Evolutionary conservation across 2,329 filamentous ascomycete genomes (phyloP), one percentile per base, ranked within the genome.

Genomic region (Diaporthe sp.): DNA sequence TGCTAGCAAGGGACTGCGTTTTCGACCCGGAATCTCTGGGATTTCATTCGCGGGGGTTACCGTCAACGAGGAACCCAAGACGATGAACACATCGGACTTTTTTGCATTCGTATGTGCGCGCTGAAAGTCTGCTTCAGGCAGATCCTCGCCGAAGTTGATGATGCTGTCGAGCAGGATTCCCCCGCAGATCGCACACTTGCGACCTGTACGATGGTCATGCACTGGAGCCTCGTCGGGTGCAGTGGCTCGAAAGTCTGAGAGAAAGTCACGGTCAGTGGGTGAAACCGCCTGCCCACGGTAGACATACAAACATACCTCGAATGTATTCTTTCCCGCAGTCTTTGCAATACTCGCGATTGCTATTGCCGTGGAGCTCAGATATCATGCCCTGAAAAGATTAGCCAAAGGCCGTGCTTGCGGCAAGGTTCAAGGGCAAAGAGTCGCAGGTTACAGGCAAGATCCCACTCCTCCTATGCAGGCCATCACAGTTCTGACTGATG

Each of bases 351-450:
- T 88, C 87, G 0, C 83, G 83, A 57, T 87, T 88, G 49, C 83
- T 88, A 61, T 88, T 88, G 0, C 86, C 86, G 42, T 88, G 87
- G 0, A 88, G 81, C 73, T 88, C 86, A 0, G 86, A 87, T 60
- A 88, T 86, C 13, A 71, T 83, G 10, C 84, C 81, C 86, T 87
- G 55, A 6, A 8, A 12, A 49, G 31, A 39, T 31, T 6, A 62
- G 57, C 39, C 34, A 53, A n/a, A n/a, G 34, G 19, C 15, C 12
- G n/a, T 13, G 10, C 19, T 17, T 8, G 31, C 13, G 25, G 10
- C 9, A 19, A 46, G 22, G n/a, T 19, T n/a, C 49, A 55, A 4
- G 9, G 39, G 22, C 28, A 15, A 19, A 19, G 46, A 28, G 1
- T 5, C 2, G 22, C 13, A 17, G 12, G 53, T 77, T 75, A 86